Evolutionary conservation across 805 yeast species (phyloP), one percentile per base, ranked within the genome.

Genomic region (Starmerella vaccinii): DNA sequence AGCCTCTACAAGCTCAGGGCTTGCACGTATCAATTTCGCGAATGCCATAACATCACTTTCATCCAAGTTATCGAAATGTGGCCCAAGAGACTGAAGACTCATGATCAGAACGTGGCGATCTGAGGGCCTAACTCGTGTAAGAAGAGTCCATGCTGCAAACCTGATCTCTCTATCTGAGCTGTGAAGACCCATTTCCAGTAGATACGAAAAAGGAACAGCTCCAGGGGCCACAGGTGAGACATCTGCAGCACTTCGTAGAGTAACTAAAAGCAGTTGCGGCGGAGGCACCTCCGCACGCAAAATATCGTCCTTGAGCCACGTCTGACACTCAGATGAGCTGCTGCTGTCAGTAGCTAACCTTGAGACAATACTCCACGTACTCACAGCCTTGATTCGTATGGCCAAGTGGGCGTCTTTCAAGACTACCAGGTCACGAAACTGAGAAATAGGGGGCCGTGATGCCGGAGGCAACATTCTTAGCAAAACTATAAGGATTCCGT

Each of bases 361-460:
- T 2, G 50, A 50, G 15, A 58, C 45, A 3, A 54, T 49, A 19
- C 46, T 22, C 62, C 63, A 60, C 1, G 61, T 61, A 35, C 60
- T 58, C 16, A 57, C 46, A 2, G 59, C 58, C 44, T 52, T 53
- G 35, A 57, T 38, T 8, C 55, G 42, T 10, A 59, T 49, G 1
- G 57, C 58, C 24, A 60, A 34, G 35, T 59, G 63, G 1, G 61
- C 46, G 10, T 47, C 10, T 9, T 47, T 30, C 2, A 58, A 42
- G 8, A 48, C 47, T 13, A 59, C 58, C 4, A 55, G 49, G 22
- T 57, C 60, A 6, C 57, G 43, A n/a, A 58, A 50, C 50, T 57
- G 63, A 1, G 47, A 34, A 5, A 59, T 48, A 2, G 50, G 33
- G 2, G 61, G 63, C 12, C 53, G 34, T n/a, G 30, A 34, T 3